Base-by-base conservation (phyloP, 257 asterid genomes). In the Gynochthodes officinalis region DNA sequence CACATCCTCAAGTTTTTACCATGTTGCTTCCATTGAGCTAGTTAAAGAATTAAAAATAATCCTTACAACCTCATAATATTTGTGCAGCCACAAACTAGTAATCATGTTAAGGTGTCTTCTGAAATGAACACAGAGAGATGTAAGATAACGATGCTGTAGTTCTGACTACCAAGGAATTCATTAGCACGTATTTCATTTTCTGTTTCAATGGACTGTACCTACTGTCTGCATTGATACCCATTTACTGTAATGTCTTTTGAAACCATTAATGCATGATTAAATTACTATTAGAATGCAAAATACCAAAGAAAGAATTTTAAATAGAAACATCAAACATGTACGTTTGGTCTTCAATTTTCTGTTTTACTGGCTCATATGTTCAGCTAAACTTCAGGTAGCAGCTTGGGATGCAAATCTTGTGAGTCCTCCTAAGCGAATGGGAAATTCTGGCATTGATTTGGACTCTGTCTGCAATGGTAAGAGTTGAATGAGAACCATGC, bases 381-480 rank as follows among this genome's bases (percentile, higher is more conserved):
- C 42, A 59, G 63, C 46, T 67, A 25, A 69, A 60, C 72, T 82
- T 76, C 81, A 95, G 99, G 83, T 95, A 66, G 99, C 98, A 19
- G 99, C 96, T 62, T 95, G 99, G 99, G 99, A 95, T 83, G 99
- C 98, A 77, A 95, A 95, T 85, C 90, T 95, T 43, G 93, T 95
- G 68, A 74, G 98, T 76, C 98, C 99, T 57, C 99, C 89, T 86
- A 95, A 92, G 84, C 98, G 98, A 79, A 95, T 92, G 98, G 99
- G 99, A 70, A 95, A 95, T 87, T 80, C 96, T 57, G 83, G 80
- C 72, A 67, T 95, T 63, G 79, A 87, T 82, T 81, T 95, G 84
- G 90, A 87, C 73, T 80, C 81, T 73, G 80, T 90, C 44, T 90
- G 95, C 40, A 98, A 90, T 83, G 99, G 99, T 95, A 87, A 72